phyloP scores from a whole-genome alignment of 2,329 filamentous ascomycete species.

The Talaromyces albobiverticillius region DNA sequence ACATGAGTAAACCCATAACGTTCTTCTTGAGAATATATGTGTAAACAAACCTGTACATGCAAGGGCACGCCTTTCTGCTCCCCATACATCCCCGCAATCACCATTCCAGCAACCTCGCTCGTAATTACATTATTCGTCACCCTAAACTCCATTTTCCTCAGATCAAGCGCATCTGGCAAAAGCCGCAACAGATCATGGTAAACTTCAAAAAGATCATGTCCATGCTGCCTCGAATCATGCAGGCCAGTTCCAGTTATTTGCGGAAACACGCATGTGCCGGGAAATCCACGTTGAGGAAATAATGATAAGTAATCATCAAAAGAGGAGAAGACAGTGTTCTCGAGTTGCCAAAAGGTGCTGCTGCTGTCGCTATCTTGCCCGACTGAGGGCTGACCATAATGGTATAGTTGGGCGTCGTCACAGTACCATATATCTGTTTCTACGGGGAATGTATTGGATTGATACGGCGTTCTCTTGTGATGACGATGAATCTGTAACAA shows the following conservation, averaged over 20 bases:
- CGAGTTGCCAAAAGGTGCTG: conserved; percentile 64
- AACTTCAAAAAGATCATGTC: conserved; percentile 71
- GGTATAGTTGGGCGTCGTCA: conserved; percentile 66
- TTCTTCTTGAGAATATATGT: not conserved
- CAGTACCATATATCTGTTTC: conserved; percentile 74
- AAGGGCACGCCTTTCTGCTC: conserved; percentile 44
- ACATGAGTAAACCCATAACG: too few species aligned
- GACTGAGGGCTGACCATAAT: conserved; percentile 59
- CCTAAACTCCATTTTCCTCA: conserved; percentile 58
- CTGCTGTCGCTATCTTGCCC: conserved; percentile 43
- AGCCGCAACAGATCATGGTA: conserved; percentile 69
- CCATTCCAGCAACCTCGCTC: conserved; percentile 72
- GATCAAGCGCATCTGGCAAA: conserved; percentile 53
- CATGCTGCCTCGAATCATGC: conserved; percentile 72
- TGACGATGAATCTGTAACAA: conserved; percentile 67
- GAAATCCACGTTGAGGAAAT: conserved; percentile 64
- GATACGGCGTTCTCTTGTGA: conserved; percentile 80
- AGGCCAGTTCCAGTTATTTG: conserved; percentile 72
- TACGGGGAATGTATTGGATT: conserved; percentile 70
- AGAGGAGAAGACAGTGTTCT: conserved; percentile 54
- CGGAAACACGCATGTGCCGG: conserved; percentile 74
- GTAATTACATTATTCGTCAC: conserved; percentile 84
- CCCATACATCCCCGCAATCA: conserved; percentile 67
- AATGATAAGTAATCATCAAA: conserved; percentile 63
- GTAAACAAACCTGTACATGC: conserved; percentile 44